Conservation (phyloP, 1,284 basidiomycete genomes). For the Trichosporon asahii region DNA sequence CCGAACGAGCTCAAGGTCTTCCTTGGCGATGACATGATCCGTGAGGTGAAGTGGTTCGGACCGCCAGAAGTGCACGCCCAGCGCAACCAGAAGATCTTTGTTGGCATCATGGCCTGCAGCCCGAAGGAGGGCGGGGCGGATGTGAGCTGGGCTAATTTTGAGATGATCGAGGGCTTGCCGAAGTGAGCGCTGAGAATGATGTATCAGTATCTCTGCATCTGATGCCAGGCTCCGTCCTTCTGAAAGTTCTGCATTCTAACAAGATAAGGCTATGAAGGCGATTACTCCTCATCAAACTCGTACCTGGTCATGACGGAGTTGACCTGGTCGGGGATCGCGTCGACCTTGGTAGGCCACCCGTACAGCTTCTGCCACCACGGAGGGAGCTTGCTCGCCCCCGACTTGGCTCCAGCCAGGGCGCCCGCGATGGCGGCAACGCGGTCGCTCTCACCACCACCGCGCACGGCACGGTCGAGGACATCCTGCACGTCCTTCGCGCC, state of each 20-base stretch:
- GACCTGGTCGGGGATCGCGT: too few relatives aligned
- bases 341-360: too few relatives aligned
- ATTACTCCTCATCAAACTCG: too few relatives aligned
- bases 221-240: background rate
- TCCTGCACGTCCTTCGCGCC: too few relatives aligned
- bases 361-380: too few relatives aligned
- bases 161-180: conserved; percentile 22
- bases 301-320: too few relatives aligned
- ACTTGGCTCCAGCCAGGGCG: too few relatives aligned
- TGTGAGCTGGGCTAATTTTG: conserved; percentile 28
- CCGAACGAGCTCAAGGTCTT: conserved; percentile 23
- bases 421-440: too few relatives aligned
- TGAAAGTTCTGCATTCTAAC: background rate
- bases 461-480: too few relatives aligned
- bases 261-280: too few relatives aligned
- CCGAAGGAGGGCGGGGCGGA: conserved; percentile 30
- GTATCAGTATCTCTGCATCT: background rate
- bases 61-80: conserved; percentile 8
- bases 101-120: conserved; percentile 39
- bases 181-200: background rate
- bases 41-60: conserved; percentile 36
- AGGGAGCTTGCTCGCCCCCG: too few relatives aligned
- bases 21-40: conserved; percentile 36
- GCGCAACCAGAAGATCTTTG: conserved; percentile 20
- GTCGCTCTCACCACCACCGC: too few relatives aligned